Evolutionary conservation across 2,329 filamentous ascomycete species (phyloP), one percentile per base, ranked within the genome.

Genomic region (Paracamarosporium sp.): DNA sequence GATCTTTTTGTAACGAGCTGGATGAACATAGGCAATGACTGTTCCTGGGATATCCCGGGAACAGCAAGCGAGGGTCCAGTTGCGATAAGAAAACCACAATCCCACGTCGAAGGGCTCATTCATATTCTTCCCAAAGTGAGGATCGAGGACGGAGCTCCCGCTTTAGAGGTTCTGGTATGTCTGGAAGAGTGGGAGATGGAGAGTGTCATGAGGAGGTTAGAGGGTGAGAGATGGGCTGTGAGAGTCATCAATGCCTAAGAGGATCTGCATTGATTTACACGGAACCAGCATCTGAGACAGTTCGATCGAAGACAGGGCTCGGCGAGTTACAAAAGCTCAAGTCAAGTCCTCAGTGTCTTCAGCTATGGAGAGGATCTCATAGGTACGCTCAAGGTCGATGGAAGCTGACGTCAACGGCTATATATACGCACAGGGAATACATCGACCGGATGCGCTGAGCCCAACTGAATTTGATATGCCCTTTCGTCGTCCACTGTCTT

Each of bases 391-490:
- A 13, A 13, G 13, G 13, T 31, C 30, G 6, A 13, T 31, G 30
- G 13, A 38, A 38, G 5, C 5, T 15, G 35, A 11, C n/a, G 8
- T 30, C 17, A 56, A 36, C 38, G 38, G 1, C 38, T 33, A 24
- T 24, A 13, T 15, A 61, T 24, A 38, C 53, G 58, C 73, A 85
- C 85, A 60, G 82, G 64, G 27, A 65, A 55, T 0, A 61, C 62
- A 53, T 66, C 62, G 5, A 55, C 62, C 1, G 61, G 66, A 46
- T 67, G 64, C 40, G 64, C 59, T 5, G 52, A 52, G 3, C 66
- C 64, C 31, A 60, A 36, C 41, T 59, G 41, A 28, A 59, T 60
- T 43, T 65, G 56, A 58, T 63, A 65, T 12, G 56, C 62, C n/a
- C 60, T 52, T 12, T 66, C 59, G 1, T 56, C 55, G 50, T 61